Evolutionary conservation across 768 basidiomycete genomes (phyloP), one percentile per base, ranked within the genome.

Genomic region (Paxillus rubicundulus): DNA sequence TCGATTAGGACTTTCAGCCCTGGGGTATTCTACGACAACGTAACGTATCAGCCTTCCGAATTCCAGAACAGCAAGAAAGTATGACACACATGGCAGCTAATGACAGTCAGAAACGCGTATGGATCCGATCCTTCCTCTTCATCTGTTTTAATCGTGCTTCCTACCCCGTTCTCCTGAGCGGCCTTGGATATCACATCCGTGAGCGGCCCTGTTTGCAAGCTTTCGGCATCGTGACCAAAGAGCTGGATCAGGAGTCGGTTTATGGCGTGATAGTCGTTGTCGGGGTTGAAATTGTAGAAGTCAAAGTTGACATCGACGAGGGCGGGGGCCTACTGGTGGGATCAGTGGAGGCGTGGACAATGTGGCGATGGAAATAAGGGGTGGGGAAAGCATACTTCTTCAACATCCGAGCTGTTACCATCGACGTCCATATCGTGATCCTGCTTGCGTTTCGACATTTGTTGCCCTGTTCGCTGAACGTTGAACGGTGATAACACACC

Each of bases 111-210:
- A 40, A 95, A 74, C 2, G 92, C 93, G 63, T 87, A 94, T 9
- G 96, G 94, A 72, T 97, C 95, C 3, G 64, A 49, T 0, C 46
- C 61, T 5, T 60, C 66, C 9, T 62, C 64, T 24, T 70, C 67
- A 12, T 98, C 95, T 10, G 89, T 91, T 73, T 98, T 98, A 62
- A 98, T 85, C 0, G 90, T 93, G 32, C 89, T 90, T 16, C 96
- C 96, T 5, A 94, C 82, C 0, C 80, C 68, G 3, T 84, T 83
- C 65, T 95, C 89, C 12, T 76, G 63, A 0, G 87, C 83, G 59
- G 92, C 87, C 1, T 78, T 72, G 14, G 95, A 70, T 14, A 98
- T 81, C 24, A 95, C 77, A 49, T 95, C 90, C 1, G 89, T 80
- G 3, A 99, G 78, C 5, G 86, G 84, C 49, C 87, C 79, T 1